phyloP scores from a whole-genome alignment of 352 stramenopile genomes.

The Phytophthora pseudosyringae region DNA sequence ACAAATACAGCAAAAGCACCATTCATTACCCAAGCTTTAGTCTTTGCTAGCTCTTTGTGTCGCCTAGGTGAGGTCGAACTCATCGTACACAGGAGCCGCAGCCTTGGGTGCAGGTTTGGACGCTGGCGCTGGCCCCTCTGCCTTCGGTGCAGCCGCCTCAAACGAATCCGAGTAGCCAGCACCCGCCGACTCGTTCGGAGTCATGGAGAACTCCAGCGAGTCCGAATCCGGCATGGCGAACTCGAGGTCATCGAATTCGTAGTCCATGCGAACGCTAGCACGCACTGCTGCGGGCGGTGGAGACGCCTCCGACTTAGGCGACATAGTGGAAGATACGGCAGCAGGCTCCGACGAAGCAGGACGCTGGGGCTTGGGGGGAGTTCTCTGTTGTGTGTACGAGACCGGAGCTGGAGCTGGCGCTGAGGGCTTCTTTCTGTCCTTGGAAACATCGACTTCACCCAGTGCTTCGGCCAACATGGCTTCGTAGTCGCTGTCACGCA shows the following conservation, averaged over 20 bases:
- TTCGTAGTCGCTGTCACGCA: constrained; percentile 45
- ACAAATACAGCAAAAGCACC: constrained; percentile 24
- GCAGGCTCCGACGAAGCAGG: constrained; percentile 4
- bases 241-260: constrained; percentile 71
- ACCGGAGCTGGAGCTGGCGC: not conserved
- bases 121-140: constrained; percentile 14
- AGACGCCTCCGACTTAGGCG: constrained; percentile 22
- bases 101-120: constrained; percentile 22
- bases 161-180: constrained; percentile 24
- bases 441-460: constrained; percentile 35
- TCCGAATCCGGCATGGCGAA: constrained; percentile 60
- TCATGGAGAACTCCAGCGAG: constrained; percentile 44
- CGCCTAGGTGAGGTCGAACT: constrained; percentile 78
- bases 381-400: not conserved
- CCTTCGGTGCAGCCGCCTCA: constrained; percentile 26
- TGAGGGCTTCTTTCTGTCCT: constrained; percentile 25
- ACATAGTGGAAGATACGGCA: constrained; percentile 11
- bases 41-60: constrained; percentile 8
- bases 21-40: constrained; percentile 24
- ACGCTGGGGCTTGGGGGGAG: constrained; percentile 6
- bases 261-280: constrained; percentile 50
- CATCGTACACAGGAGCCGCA: constrained; percentile 52
- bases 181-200: constrained; percentile 14
- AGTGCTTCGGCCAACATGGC: constrained; percentile 38
- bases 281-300: constrained; percentile 23